A percentile compares a stretch with the other conserved stretches of the same genome.
These are phyloP conservation scores for Linnemannia zychae DNA, from an alignment of 192 early-diverging fungal species.

Conservation along the genomic window DNA sequence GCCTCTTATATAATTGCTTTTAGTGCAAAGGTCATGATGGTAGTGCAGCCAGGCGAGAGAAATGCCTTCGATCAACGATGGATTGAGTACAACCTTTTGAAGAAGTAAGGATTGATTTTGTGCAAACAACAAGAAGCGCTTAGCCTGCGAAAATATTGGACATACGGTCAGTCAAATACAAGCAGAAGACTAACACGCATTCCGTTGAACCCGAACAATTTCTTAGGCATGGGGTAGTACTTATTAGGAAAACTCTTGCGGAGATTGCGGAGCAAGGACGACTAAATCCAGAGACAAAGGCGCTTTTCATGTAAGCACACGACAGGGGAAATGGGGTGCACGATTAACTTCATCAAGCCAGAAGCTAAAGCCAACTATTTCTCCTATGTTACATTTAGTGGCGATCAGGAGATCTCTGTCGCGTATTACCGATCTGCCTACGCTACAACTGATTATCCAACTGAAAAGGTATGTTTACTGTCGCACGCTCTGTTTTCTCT, in stretches of 20 bases:
- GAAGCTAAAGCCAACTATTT: no score
- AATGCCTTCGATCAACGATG: constrained; percentile 95
- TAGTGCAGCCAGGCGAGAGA: constrained; percentile 93
- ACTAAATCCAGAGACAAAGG: constrained; percentile 68
- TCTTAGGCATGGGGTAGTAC: constrained; percentile 68
- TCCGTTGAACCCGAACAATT: no score
- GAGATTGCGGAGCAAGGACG: constrained; percentile 76
- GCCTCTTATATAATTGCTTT: neutral
- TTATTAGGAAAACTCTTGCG: constrained; percentile 74
- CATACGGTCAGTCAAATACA: no score
- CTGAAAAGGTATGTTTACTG: constrained; percentile 65
- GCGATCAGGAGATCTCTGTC: constrained; percentile 83
- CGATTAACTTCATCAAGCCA: no score
- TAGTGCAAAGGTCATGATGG: constrained; percentile 86
- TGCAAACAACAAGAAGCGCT: neutral
- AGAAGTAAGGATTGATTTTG: constrained; percentile 49
- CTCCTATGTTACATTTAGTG: constrained; percentile 58
- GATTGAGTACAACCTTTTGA: constrained; percentile 85
- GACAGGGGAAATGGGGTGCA: neutral
- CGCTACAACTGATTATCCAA: constrained; percentile 88
- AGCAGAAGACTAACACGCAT: no score
- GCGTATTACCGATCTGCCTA: constrained; percentile 95
- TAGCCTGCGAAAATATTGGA: neutral
- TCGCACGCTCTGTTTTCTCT: neutral
- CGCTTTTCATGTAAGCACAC: constrained; percentile 76